Evolutionary conservation across 164 flowering plant species (phyloP), one percentile per base, ranked within the genome.

Genomic region (Santalum album): DNA sequence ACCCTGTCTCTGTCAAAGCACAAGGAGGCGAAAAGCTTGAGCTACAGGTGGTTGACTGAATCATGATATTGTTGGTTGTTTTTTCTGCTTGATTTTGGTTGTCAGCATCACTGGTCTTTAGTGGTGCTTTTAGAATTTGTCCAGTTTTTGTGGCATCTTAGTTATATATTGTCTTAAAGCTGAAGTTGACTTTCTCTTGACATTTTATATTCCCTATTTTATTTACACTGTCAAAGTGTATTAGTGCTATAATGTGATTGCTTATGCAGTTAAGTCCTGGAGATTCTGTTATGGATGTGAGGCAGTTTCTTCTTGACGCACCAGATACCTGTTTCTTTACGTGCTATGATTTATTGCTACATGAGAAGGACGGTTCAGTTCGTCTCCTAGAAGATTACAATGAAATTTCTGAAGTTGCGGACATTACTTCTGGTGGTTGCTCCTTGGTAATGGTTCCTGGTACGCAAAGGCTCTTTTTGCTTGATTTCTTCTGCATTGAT

Each of bases 221-320:
- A 9, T 10, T 46, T n/a, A 20, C 21, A 46, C 4, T 46, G 23
- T 46, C 25, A 20, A 20, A 46, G 6, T 23, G 6, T 29, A 29
- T 3, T 29, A 9, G 9, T 9, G 4, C 34, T 3, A 29, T 4
- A 29, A 4, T 3, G 4, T 29, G 34, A 29, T 9, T 29, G 34
- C n/a, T n/a, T 29, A 4, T 72, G 60, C 86, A 90, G 97, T 74
- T 90, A 69, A 94, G 78, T 63, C 97, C 97, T n/a, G 96, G 95
- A 51, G 99, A 94, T 72, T 83, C 97, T 43, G 95, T 90, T 7
- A 85, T 94, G 99, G 99, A 94, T 64, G 72, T 90, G 68, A 73
- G 96, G 58, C 99, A 90, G 60, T 94, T 94, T 68, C 96, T 94
- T 69, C 96, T 90, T 70, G 99, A 94, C 74, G 95, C 97, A 51